Evolutionary conservation across 1,139 yeast species (phyloP).

Genomic region (Debaryomyces singareniensis): DNA sequence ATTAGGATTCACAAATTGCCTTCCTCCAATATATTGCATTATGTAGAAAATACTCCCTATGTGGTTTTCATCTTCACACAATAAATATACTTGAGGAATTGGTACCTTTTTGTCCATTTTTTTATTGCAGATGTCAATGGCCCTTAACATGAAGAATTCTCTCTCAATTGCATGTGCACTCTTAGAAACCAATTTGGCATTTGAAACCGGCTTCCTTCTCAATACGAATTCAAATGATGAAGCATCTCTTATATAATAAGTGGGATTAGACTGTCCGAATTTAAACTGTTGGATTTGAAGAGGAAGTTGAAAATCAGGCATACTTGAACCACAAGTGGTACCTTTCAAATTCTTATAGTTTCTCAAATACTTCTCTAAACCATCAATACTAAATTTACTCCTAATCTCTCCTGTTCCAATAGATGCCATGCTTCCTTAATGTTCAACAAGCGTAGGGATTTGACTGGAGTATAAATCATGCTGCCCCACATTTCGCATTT

Average conservation of each 20-base stretch:
- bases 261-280: conserved; percentile 66
- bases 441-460: background rate
- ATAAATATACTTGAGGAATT: conserved; percentile 38
- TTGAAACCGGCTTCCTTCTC: conserved; percentile 57
- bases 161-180: conserved; percentile 65
- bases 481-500: background rate
- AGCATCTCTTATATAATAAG: conserved; percentile 44
- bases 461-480: background rate
- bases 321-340: conserved; percentile 14
- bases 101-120: conserved; percentile 31
- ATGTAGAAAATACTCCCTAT: conserved; percentile 50
- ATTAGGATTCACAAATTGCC: conserved; percentile 51
- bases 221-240: conserved; percentile 42
- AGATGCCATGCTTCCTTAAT: background rate
- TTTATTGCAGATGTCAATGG: conserved; percentile 31
- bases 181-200: conserved; percentile 44
- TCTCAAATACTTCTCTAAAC: conserved; percentile 23
- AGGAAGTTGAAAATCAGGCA: conserved; percentile 16
- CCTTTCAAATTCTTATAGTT: conserved; percentile 6
- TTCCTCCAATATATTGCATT: conserved; percentile 58
- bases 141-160: conserved; percentile 50
- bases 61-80: conserved; percentile 48
- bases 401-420: conserved; percentile 24
- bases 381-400: conserved; percentile 28
- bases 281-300: conserved; percentile 44